Percentiles rank a stretch among this genome's conserved stretches.
Conservation (phyloP, 768 basidiomycete species). For the Macrolepiota fuliginosa region DNA sequence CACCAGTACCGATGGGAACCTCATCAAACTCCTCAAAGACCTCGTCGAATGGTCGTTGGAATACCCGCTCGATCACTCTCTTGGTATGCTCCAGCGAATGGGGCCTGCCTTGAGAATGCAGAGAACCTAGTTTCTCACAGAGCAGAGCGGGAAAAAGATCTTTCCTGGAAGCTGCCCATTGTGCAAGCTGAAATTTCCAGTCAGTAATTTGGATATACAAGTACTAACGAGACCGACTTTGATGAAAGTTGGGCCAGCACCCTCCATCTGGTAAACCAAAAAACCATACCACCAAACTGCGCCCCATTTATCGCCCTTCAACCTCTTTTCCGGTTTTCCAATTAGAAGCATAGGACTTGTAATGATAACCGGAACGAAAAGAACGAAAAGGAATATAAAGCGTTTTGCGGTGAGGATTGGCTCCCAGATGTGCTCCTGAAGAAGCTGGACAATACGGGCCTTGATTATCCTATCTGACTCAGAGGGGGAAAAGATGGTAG, state of each 20-base stretch:
- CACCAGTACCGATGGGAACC: conserved; percentile 91
- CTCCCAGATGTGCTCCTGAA: conserved; percentile 71
- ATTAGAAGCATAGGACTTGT: conserved; percentile 81
- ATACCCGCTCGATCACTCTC: conserved; percentile 77
- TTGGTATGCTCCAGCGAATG: conserved; percentile 83
- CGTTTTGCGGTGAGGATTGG: conserved; percentile 80
- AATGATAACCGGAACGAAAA: conserved; percentile 88
- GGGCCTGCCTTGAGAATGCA: conserved; percentile 85
- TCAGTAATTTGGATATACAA: conserved; percentile 14
- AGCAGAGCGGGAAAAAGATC: conserved; percentile 89
- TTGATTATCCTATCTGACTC: conserved; percentile 53
- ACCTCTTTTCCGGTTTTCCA: conserved; percentile 49
- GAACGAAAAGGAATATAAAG: conserved; percentile 76
- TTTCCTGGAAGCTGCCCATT: conserved; percentile 96
- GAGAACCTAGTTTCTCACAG: conserved; percentile 78
- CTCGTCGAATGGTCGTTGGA: conserved; percentile 78
- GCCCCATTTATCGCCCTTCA: conserved; percentile 83
- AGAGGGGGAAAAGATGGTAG: conserved; percentile 63
- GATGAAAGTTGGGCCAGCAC: conserved; percentile 95
- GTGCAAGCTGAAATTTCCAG: conserved; percentile 64
- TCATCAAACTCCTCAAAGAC: conserved; percentile 91
- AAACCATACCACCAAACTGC: conserved; percentile 98
- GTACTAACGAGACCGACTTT: conserved; percentile 54
- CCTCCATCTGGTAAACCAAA: conserved; percentile 85
- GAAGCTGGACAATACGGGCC: conserved; percentile 39